A percentile compares a stretch with the other conserved stretches of the same genome.
phyloP scores from a whole-genome alignment of 1,284 basidiomycete species.

The Heterobasidion parviporum region DNA sequence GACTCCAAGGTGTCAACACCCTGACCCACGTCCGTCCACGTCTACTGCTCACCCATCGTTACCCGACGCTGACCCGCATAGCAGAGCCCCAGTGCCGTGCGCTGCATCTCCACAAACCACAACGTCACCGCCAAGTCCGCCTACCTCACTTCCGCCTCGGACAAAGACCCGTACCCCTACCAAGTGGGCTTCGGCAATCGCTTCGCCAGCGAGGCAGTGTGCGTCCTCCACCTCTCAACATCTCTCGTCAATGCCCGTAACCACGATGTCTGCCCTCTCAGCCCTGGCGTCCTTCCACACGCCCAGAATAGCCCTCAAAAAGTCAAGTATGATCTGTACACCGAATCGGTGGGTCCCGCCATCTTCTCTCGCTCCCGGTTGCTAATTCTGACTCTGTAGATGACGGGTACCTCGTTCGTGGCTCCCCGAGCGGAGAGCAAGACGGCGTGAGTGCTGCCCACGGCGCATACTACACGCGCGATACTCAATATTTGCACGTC shows the following conservation, averaged over 20 bases:
- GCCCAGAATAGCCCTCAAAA: constrained; percentile 59
- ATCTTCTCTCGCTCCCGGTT: neutral
- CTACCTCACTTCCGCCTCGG: constrained; percentile 29
- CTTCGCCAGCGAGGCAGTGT: constrained; percentile 48
- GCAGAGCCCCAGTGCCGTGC: neutral
- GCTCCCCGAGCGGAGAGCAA: constrained; percentile 43
- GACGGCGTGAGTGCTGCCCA: constrained; percentile 25
- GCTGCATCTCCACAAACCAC: neutral
- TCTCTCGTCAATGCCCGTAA: neutral
- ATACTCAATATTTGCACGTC: neutral
- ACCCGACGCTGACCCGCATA: no score
- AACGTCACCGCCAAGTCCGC: constrained; percentile 27
- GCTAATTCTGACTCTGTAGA: constrained; percentile 21
- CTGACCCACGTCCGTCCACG: no score
- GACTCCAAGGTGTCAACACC: no score
- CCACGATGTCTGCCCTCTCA: neutral
- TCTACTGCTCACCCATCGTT: no score
- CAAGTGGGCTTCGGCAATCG: constrained; percentile 48
- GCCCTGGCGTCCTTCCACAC: constrained; percentile 40
- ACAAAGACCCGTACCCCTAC: constrained; percentile 49
- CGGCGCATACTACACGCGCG: neutral
- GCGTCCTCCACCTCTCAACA: constrained; percentile 13
- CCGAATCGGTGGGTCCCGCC: constrained; percentile 37
- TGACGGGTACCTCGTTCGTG: constrained; percentile 55
- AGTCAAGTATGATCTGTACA: constrained; percentile 52